Percentiles rank a stretch among this genome's conserved stretches.
phyloP scores from a whole-genome alignment of 2,329 filamentous ascomycete genomes.

The Colletotrichum simmondsii region DNA sequence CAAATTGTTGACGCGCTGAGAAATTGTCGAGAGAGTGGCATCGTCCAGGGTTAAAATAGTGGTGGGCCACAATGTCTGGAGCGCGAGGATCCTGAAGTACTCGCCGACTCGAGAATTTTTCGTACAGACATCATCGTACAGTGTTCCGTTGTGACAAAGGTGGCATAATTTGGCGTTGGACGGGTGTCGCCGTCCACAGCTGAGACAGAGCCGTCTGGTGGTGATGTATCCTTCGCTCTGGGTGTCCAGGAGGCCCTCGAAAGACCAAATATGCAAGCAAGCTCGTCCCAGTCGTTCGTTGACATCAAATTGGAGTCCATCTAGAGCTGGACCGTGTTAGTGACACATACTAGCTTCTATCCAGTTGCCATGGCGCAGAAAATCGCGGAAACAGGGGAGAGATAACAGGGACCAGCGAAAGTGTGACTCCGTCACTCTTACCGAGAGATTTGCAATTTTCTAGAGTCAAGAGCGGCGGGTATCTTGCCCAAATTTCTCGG shows the following conservation, averaged over 20 bases:
- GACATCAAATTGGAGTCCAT: not conserved
- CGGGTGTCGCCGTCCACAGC: slow-evolving; percentile 3
- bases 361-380: not conserved
- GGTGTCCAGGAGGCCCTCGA: not conserved
- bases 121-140: not conserved
- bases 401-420: not conserved
- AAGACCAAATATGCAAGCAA: not conserved
- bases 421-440: not conserved
- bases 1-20: not conserved
- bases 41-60: not conserved
- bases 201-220: not conserved
- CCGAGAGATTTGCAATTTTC: not conserved
- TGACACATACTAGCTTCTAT: not conserved
- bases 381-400: not conserved
- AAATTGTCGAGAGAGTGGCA: not conserved
- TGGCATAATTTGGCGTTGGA: slow-evolving; percentile 5
- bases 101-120: slow-evolving; percentile 1
- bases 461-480: not conserved
- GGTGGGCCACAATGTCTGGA: not conserved
- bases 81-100: not conserved
- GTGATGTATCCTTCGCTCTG: not conserved
- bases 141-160: not conserved
- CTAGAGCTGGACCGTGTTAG: not conserved
- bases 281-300: not conserved
- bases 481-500: not conserved